A percentile compares a stretch with the other conserved stretches of the same genome.
Conservation (phyloP, 2,329 filamentous ascomycete species). For the Scedosporium boydii region DNA sequence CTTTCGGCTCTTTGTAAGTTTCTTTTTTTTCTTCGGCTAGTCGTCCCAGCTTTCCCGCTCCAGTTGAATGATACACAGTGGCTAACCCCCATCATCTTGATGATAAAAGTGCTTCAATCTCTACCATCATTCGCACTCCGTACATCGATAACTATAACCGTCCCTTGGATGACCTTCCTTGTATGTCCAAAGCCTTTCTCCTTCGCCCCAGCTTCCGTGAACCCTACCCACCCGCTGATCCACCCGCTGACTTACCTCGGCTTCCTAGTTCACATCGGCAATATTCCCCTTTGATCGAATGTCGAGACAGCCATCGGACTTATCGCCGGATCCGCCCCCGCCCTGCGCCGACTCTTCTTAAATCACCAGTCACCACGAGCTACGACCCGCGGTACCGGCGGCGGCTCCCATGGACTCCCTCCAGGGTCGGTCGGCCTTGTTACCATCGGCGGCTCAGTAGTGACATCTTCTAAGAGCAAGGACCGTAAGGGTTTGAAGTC, state of each 20-base stretch:
- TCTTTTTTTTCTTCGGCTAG: neutral
- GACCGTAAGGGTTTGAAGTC: constrained; percentile 8
- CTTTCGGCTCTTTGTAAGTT: constrained; percentile 13
- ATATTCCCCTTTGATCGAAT: constrained; percentile 13
- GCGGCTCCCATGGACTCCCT: neutral
- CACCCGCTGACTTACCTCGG: neutral
- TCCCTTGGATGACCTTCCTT: constrained; percentile 8
- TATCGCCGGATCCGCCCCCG: constrained; percentile 13
- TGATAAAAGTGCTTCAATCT: constrained; percentile 11
- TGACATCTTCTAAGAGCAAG: constrained; percentile 6
- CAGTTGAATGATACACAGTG: neutral
- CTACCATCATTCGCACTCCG: constrained; percentile 15
- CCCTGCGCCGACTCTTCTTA: constrained; percentile 11
- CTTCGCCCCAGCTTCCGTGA: constrained; percentile 10
- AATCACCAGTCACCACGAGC: neutral
- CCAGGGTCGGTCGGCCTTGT: constrained; percentile 7
- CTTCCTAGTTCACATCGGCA: neutral
- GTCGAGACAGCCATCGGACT: constrained; percentile 14
- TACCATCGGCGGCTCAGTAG: constrained; percentile 11
- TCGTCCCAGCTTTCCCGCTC: neutral
- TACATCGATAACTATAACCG: constrained; percentile 13
- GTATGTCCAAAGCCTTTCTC: constrained; percentile 10
- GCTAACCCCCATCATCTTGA: neutral
- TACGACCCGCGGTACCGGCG: constrained; percentile 1
- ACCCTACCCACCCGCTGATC: neutral